Evolutionary conservation across 169 alveolate genomes (phyloP), one percentile per base, ranked within the genome.

Genomic region (Theileria equi): DNA sequence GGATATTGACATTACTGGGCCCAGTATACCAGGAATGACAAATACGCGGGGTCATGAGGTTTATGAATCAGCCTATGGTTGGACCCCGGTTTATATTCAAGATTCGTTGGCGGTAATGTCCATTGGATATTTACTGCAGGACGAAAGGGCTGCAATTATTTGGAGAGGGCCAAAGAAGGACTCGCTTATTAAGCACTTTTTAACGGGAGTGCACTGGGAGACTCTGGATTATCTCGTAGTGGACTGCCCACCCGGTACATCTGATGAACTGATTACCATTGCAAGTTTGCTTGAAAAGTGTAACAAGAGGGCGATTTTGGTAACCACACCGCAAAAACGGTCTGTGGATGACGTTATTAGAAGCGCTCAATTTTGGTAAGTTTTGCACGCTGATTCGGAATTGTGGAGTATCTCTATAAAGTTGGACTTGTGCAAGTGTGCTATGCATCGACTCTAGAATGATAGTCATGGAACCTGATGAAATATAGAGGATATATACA

Each of bases 151-250:
- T 38, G 97, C 99, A 28, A 94, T 97, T 29, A 95, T 96, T 7
- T 97, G 99, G 99, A 88, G 99, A 63, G 99, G 99, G 0, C 99
- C 99, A 0, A 92, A 96, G 81, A 96, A 97, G 88, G 94, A 93
- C 25, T 69, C 81, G 5, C 83, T 97, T 71, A 97, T 97, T 21
- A 92, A 93, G 83, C 96, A 96, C 85, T 97, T 97, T 76, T 88
- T 97, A 48, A 89, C 97, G 11, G 98, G 97, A 52, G 99, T 97
- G 3, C 84, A 81, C 68, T 97, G 99, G 99, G 99, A 97, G 26
- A 94, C 90, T 32, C 83, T 96, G 50, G 99, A 97, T 72, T 94
- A 91, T 68, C 92, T 97, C 48, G 90, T 97, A 63, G 92, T 97
- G 36, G 99, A 96, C 80, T 94, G 98, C 8, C 99, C 99, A 2